These are phyloP conservation scores for Exobasidium cylindrosporum DNA, from an alignment of 1,284 basidiomycete species.

Conservation along the genomic window DNA sequence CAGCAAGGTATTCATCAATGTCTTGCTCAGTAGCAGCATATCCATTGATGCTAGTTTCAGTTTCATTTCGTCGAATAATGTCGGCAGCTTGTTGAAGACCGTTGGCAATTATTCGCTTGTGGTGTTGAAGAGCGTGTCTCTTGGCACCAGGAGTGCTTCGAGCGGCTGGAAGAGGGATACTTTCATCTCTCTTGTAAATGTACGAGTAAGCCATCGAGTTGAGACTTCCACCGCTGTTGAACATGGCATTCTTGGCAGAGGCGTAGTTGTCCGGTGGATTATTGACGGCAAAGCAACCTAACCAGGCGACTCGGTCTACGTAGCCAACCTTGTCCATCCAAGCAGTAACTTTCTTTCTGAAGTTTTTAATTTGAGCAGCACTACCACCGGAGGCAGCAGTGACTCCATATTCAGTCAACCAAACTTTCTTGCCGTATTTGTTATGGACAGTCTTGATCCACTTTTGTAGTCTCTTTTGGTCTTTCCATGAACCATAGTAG, in stretches of 20 bases:
- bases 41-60: constrained; percentile 6
- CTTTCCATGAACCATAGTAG: constrained; percentile 47
- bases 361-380: constrained; percentile 31
- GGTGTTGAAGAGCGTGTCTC: constrained; percentile 7
- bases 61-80: background rate
- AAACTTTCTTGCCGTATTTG: constrained; percentile 27
- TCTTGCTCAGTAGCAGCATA: constrained; percentile 7
- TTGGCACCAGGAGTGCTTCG: constrained; percentile 3
- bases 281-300: constrained; percentile 41
- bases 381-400: constrained; percentile 28
- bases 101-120: constrained; percentile 4
- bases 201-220: constrained; percentile 31
- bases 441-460: constrained; percentile 38
- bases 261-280: constrained; percentile 44
- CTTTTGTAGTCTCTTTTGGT: constrained; percentile 37
- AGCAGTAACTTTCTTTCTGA: constrained; percentile 30
- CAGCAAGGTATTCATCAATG: constrained; percentile 3
- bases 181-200: constrained; percentile 20
- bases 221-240: constrained; percentile 27
- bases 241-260: constrained; percentile 40
- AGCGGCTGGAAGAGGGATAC: background rate
- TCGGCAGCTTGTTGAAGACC: constrained; percentile 7
- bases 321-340: constrained; percentile 35
- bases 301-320: constrained; percentile 44
- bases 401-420: constrained; percentile 53